Evolutionary conservation across 2,329 filamentous ascomycete genomes (phyloP).

Genomic region (Chaetomium olivaceum): DNA sequence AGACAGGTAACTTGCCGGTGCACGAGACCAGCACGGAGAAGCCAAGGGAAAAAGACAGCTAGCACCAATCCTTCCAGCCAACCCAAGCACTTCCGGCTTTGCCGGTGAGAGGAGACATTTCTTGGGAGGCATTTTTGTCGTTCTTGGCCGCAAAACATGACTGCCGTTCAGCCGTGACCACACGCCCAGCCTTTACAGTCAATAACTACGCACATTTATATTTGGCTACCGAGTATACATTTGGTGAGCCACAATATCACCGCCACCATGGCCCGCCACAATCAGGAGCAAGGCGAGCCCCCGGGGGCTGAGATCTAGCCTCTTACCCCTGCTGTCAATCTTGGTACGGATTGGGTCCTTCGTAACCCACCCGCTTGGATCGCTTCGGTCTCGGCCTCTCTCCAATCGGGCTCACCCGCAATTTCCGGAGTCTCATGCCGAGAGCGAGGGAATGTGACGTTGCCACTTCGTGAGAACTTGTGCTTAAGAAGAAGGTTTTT

Average conservation of each 20-base stretch:
- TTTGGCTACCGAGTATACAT: neutral
- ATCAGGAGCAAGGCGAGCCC: neutral
- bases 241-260: neutral
- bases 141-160: neutral
- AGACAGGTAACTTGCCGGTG: neutral
- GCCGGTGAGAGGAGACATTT: neutral
- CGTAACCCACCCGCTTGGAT: neutral
- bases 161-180: neutral
- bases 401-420: neutral
- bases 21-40: neutral
- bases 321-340: neutral
- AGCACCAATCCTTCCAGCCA: neutral
- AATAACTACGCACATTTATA: neutral
- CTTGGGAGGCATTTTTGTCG: neutral
- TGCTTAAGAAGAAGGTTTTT: neutral
- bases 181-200: neutral
- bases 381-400: too few relatives aligned
- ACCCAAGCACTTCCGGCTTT: neutral
- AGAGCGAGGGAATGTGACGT: neutral
- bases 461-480: neutral
- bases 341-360: neutral
- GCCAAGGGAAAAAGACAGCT: neutral
- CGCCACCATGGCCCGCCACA: neutral
- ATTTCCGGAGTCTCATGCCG: neutral
- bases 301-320: neutral